Base-by-base conservation (phyloP, 495 filamentous ascomycete genomes). In the Cladorrhinum samala region DNA sequence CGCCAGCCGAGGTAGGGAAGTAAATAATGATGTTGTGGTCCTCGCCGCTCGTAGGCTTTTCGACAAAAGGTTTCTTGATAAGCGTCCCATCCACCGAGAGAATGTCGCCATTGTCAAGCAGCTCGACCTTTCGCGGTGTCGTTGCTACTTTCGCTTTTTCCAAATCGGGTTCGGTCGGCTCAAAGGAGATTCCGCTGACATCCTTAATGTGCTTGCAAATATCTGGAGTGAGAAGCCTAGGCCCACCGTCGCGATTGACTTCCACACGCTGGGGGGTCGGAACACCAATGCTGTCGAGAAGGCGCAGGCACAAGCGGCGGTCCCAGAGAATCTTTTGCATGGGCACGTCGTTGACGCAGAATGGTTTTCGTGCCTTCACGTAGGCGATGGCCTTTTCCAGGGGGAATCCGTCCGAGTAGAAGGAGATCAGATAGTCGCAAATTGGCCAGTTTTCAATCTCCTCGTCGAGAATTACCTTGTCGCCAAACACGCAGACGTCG, bases 271-370 rank as follows among this genome's bases (percentile, higher is more conserved):
- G 83, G 1, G 94, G 93, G 0, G 91, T 95, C 2, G 88, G 85
- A 1, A 99, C 91, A 44, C 85, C 80, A 66, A 96, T 89, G 44
- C 84, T 80, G 66, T 97, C 93, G 46, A 99, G 72, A 27, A 99
- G 86, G 37, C 76, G 80, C 42, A 99, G 74, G 54, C 93, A 96
- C 16, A 96, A 74, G 39, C 93, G 83, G 23, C 93, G 83, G 70
- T 99, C 93, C 93, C 93, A 99, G 17, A 99, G 73, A 16, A 99
- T 83, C 72, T 93, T 94, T 68, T 99, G 93, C 93, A 99, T 96
- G 2, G 88, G 88, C 46, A 99, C 71, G 61, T 99, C 92, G 69
- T 99, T 99, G 64, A 99, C 88, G 64, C 91, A 95, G 54, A 95
- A 96, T 9, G 93, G 94, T 64, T 92, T 95, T 37, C 93, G 84